Conservation (phyloP, 1,139 yeast genomes). For the Hanseniaspora sp. region DNA sequence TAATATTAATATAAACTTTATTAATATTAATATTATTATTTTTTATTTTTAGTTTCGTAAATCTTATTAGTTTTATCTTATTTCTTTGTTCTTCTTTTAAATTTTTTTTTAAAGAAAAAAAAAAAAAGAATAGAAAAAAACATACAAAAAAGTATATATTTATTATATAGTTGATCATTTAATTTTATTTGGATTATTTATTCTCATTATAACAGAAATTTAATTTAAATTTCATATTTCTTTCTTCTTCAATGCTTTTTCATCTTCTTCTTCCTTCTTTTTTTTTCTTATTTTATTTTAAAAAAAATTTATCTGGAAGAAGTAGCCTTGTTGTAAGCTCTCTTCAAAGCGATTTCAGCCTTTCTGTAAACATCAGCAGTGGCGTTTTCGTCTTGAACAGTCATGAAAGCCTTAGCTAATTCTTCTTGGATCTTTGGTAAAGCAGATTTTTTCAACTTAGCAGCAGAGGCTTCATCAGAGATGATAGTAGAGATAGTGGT, state of each 20-base stretch:
- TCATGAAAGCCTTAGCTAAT: slow-evolving; percentile 95
- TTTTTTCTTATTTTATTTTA: not conserved
- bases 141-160: not conserved
- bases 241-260: not conserved
- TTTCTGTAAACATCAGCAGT: slow-evolving; percentile 95
- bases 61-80: slow-evolving; percentile 4
- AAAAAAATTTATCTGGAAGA: slow-evolving; percentile 71
- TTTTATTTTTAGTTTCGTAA: not conserved
- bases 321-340: slow-evolving; percentile 99
- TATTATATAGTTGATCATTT: not conserved
- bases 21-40: not conserved
- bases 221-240: not conserved
- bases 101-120: slow-evolving; percentile 1
- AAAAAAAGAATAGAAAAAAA: not conserved
- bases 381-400: slow-evolving; percentile 94
- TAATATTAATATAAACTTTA: not conserved
- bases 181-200: no score
- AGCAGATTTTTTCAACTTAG: slow-evolving; percentile 96
- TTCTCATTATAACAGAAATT: no score
- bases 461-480: slow-evolving; percentile 96
- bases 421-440: slow-evolving; percentile 98
- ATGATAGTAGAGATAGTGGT: slow-evolving; percentile 93
- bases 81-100: not conserved
- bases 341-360: slow-evolving; percentile 98
- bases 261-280: not conserved